Conservation (phyloP, 441 rosid genomes). For the Pelargonium cotyledonis region DNA sequence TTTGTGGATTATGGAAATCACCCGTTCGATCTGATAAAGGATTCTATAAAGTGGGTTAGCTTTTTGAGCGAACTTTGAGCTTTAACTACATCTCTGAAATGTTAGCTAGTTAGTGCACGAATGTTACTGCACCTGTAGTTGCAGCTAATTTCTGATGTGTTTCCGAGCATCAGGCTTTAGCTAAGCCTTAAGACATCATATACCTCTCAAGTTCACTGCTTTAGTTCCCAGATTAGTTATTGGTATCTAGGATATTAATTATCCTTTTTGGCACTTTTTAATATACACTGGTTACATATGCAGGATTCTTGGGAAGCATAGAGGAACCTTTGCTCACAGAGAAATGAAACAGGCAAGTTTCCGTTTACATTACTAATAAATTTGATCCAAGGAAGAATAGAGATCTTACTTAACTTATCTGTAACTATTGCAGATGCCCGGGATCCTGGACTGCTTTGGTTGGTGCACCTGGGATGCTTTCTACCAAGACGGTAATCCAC, state of each 20-base stretch:
- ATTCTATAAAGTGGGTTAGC: conserved; percentile 49
- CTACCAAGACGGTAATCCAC: conserved; percentile 33
- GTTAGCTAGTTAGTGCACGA: conserved; percentile 10
- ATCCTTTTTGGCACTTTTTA: not conserved
- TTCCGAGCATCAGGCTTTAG: not conserved
- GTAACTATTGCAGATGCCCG: conserved; percentile 33
- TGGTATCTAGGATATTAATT: not conserved
- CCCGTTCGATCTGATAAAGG: conserved; percentile 48
- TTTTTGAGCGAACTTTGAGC: conserved; percentile 26
- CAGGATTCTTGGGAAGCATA: conserved; percentile 40
- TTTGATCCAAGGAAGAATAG: not conserved
- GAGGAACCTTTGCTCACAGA: conserved; percentile 38
- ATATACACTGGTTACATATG: conserved; percentile 12
- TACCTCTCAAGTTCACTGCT: not conserved
- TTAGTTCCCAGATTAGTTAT: not conserved
- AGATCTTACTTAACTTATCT: not conserved
- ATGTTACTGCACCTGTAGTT: not conserved
- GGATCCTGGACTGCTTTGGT: conserved; percentile 39
- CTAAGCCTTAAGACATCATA: not conserved
- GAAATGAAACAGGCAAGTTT: conserved; percentile 35
- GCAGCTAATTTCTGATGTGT: not conserved
- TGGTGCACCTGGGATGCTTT: conserved; percentile 56
- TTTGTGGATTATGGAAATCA: conserved; percentile 45
- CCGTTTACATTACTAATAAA: conserved; percentile 1
- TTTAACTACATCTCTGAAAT: conserved; percentile 9